phyloP scores from a whole-genome alignment of 1,284 basidiomycete species.

The Austropuccinia psidii region DNA sequence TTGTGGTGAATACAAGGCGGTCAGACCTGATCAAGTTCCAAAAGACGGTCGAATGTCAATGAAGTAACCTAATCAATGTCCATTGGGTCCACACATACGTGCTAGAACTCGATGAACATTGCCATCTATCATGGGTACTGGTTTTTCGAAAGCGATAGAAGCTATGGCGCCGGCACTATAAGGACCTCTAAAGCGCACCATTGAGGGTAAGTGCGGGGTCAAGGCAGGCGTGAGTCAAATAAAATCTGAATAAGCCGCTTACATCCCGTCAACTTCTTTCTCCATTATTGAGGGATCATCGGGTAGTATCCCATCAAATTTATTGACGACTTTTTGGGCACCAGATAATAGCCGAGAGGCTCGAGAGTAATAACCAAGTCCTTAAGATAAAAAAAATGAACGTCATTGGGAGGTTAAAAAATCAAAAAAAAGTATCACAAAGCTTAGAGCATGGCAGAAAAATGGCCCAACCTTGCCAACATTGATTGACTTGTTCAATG shows the following conservation, averaged over 20 bases:
- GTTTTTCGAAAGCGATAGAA: conserved; percentile 78
- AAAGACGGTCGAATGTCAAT: conserved; percentile 52
- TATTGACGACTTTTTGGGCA: conserved; percentile 64
- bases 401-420: conserved; percentile 23
- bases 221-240: background rate
- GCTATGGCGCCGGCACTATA: conserved; percentile 66
- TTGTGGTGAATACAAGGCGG: conserved; percentile 71
- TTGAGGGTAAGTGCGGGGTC: background rate
- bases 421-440: background rate
- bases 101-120: conserved; percentile 56
- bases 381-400: conserved; percentile 36
- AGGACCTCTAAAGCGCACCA: conserved; percentile 38
- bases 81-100: no score
- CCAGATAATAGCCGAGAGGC: conserved; percentile 69
- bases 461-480: conserved; percentile 58
- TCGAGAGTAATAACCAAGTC: conserved; percentile 83
- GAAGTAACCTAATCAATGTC: no score
- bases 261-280: conserved; percentile 72
- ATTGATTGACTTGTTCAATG: conserved; percentile 70
- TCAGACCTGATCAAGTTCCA: conserved; percentile 62
- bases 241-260: background rate
- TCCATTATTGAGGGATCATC: conserved; percentile 71
- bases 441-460: background rate
- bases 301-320: conserved; percentile 66
- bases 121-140: conserved; percentile 81